These are phyloP conservation scores for Phytophthora agathidicida DNA, from an alignment of 352 stramenopile species.

Conservation along the genomic window DNA sequence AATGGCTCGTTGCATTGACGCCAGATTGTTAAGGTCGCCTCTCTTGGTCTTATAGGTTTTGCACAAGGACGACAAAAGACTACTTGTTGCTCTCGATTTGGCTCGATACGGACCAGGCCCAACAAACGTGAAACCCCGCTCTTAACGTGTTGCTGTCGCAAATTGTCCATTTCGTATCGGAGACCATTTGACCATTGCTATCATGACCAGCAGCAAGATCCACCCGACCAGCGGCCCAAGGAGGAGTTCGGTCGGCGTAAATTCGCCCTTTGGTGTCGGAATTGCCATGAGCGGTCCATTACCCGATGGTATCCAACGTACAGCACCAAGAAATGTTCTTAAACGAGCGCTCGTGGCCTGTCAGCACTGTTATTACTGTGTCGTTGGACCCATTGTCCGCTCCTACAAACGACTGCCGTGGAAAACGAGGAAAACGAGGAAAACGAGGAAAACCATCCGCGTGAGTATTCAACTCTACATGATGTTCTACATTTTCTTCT, in stretches of 20 bases:
- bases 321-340: neutral
- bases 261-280: neutral
- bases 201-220: neutral
- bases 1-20: too few species aligned
- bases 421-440: slow-evolving; percentile 19
- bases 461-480: slow-evolving; percentile 10
- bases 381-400: neutral
- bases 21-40: too few species aligned
- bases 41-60: too few species aligned
- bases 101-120: too few species aligned
- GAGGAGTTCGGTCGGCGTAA: neutral
- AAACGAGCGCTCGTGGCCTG: neutral
- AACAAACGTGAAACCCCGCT: too few species aligned
- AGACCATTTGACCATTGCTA: too few species aligned
- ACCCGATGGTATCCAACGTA: neutral
- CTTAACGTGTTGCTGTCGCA: too few species aligned
- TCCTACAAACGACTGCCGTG: slow-evolving; percentile 17
- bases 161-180: too few species aligned
- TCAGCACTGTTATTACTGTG: neutral
- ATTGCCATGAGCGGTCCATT: neutral
- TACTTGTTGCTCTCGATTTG: too few species aligned
- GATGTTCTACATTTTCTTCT: slow-evolving; percentile 29
- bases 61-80: too few species aligned
- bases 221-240: neutral
- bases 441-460: slow-evolving; percentile 21